phyloP scores from a whole-genome alignment of 768 basidiomycete species.

The Podaxis rugospora region DNA sequence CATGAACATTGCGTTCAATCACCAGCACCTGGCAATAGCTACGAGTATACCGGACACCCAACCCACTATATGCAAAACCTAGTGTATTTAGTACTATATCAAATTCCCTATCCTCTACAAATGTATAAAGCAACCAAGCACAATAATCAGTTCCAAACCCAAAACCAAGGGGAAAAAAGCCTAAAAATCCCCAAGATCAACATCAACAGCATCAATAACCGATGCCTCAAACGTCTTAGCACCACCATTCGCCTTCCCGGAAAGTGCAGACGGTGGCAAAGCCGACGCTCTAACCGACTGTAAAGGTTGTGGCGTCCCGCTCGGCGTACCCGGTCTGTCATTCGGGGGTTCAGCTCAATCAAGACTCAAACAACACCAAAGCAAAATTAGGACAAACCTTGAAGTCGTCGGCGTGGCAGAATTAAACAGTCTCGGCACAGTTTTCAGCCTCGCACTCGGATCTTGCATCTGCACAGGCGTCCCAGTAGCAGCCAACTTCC shows the following conservation, averaged over 20 bases:
- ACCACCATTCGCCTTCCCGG: conserved; percentile 17
- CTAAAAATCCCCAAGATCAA: conserved; percentile 78
- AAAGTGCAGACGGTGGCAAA: conserved; percentile 13
- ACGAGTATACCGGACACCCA: neutral
- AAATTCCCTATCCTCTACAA: neutral
- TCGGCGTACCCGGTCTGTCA: conserved; percentile 43
- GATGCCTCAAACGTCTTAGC: conserved; percentile 41
- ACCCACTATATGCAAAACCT: no score
- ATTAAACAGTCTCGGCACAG: conserved; percentile 53
- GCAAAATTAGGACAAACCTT: conserved; percentile 42
- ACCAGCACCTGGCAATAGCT: no score
- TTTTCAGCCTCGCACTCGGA: conserved; percentile 67
- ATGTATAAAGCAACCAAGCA: neutral
- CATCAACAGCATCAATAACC: conserved; percentile 63
- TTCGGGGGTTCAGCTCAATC: neutral
- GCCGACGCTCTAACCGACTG: conserved; percentile 20
- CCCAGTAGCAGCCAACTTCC: conserved; percentile 44
- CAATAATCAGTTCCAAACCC: neutral
- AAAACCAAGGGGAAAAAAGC: neutral
- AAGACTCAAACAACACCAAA: neutral
- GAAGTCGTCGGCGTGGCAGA: conserved; percentile 44
- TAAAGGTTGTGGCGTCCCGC: conserved; percentile 17
- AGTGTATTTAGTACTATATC: neutral
- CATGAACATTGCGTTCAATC: no score
- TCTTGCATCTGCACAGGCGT: conserved; percentile 36